Base-by-base conservation (phyloP, 1,284 basidiomycete genomes). In the Ceratobasidium sp. region DNA sequence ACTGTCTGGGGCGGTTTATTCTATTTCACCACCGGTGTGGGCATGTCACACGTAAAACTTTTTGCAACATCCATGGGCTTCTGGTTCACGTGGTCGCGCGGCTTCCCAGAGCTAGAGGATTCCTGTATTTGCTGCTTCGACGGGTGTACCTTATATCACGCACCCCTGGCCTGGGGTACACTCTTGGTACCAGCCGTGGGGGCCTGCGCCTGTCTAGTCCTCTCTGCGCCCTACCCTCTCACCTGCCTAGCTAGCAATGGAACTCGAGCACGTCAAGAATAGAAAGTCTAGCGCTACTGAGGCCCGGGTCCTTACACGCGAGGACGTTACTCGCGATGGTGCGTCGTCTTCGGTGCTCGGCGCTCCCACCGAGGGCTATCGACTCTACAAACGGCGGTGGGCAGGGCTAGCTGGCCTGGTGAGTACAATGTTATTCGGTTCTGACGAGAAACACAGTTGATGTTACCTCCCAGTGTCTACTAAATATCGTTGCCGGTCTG, bases 331-430 rank as follows among this genome's bases (percentile, higher is more conserved):
- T 39, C 48, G 50, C 12, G 64, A 14, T 14, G 50, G 55, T 30
- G 48, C 34, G 8, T n/a, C 48, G 9, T 67, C 64, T 16, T 67
- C 45, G 26, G 23, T 39, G 34, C 16, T 55, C 28, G 26, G 10
- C 34, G 8, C 36, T 52, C n/a, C 48, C n/a, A 12, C 34, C 30
- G 64, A 67, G 6, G 21, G 12, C 21, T 92, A 91, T 77, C 83
- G 85, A 52, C 78, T 92, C 1, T 92, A 92, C 83, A 89, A 83
- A 74, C 80, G 83, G 43, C 84, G 92, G 4, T 93, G 90, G 80
- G 75, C 82, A 10, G 92, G 92, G 3, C 77, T 92, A 0, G 72
- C 85, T 16, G 89, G 86, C 8, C 81, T 93, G 75, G 90, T 90
- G 72, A 39, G 41, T 48, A 30, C n/a, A 23, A n/a, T 53, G 45